Evolutionary conservation across 2,329 filamentous ascomycete genomes (phyloP), one percentile per base, ranked within the genome.

Genomic region (Xylariaceae sp.): DNA sequence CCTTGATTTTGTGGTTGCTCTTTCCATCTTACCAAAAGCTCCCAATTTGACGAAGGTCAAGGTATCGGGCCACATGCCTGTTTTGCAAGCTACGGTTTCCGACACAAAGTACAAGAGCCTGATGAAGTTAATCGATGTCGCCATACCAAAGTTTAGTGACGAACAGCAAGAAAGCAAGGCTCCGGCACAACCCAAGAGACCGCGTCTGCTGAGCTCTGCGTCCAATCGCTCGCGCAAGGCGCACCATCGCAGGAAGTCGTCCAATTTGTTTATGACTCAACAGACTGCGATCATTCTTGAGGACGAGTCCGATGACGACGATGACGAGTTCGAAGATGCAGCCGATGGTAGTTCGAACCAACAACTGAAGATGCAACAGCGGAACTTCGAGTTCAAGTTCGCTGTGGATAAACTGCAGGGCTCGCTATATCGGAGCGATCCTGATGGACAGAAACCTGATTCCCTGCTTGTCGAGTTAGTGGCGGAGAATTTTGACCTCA

Each of bases 71-170:
- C 89, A 94, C 54, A 73, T 99, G 39, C 93, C 94, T 1, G 83
- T 97, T 39, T 73, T 99, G 1, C 91, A 97, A 62, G 93, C 87
- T 9, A 87, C 87, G 0, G 83, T 94, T 29, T 97, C 93, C 0
- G 94, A 99, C 56, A 82, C 82, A 29, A 98, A 98, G 62, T 98
- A 98, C 71, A 98, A 97, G 69, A 90, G 81, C 34, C 64, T 98
- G 45, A 98, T 99, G 93, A 90, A 83, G 55, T 74, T 98, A 33
- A 91, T 98, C 47, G 91, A 98, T 45, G 89, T 95, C 42, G 90
- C 93, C 0, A 87, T 98, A 44, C 94, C 93, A 1, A 90, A 86
- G 47, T 84, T 97, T 43, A 77, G 73, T 13, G 70, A 73, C 2
- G 63, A 69, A 9, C 57, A 67, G 17, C 57, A 64, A 4, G 54